Evolutionary conservation across 139 green algal species (phyloP).

Genomic region (Asterochloris erici): DNA sequence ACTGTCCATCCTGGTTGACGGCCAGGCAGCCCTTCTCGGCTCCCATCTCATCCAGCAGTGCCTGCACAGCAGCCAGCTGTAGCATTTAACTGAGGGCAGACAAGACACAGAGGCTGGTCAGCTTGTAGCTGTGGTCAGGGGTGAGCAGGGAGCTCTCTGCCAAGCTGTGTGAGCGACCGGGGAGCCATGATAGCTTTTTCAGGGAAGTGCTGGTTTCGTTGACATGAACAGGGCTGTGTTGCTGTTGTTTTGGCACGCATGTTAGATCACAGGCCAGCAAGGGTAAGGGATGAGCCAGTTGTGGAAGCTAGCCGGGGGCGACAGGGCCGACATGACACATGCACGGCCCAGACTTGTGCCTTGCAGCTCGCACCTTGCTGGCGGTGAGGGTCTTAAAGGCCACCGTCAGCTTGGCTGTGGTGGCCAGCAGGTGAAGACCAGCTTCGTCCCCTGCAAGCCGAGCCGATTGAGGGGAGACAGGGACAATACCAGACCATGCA

Average conservation of each 20-base stretch:
- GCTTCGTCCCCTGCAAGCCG: too few relatives aligned
- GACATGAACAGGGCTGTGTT: slow-evolving; percentile 5
- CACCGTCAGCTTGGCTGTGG: too few relatives aligned
- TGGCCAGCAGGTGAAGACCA: too few relatives aligned
- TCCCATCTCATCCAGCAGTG: slow-evolving; percentile 51
- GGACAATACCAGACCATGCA: too few relatives aligned
- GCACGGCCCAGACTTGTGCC: too few relatives aligned
- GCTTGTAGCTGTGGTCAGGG: neutral
- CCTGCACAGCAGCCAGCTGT: slow-evolving; percentile 12
- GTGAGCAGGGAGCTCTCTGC: neutral
- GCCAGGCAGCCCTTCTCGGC: slow-evolving; percentile 20
- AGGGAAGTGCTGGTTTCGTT: neutral
- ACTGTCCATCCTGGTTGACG: slow-evolving; percentile 25
- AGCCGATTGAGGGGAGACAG: too few relatives aligned
- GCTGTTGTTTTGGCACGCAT: neutral
- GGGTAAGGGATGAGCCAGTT: too few relatives aligned
- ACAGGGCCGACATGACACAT: too few relatives aligned
- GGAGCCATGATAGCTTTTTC: neutral
- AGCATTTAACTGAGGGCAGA: neutral
- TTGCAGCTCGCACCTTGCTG: too few relatives aligned
- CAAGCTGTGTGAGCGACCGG: neutral
- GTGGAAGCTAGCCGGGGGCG: too few relatives aligned
- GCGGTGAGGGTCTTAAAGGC: too few relatives aligned
- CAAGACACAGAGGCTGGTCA: neutral
- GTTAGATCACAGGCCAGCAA: too few relatives aligned